phyloP scores from a whole-genome alignment of 1,284 basidiomycete species.

The Cystobasidium pallidum region DNA sequence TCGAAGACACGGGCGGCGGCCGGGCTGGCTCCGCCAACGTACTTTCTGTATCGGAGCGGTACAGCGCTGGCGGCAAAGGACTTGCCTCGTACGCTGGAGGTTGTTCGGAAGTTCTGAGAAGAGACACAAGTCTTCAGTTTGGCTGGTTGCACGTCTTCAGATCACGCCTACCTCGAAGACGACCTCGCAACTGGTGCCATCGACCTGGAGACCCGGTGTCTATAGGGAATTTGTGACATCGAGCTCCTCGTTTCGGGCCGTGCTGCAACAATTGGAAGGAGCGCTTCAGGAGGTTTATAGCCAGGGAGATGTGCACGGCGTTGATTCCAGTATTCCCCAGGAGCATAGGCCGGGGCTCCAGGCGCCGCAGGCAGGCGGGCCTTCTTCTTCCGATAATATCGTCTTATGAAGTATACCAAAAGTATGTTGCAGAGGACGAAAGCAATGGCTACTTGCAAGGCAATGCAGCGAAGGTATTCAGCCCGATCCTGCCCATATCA shows the following conservation, averaged over 20 bases:
- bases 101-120: conserved; percentile 4
- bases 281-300: conserved; percentile 25
- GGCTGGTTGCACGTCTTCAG: too few species aligned
- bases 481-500: background rate
- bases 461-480: background rate
- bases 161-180: background rate
- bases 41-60: background rate
- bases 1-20: background rate
- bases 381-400: conserved; percentile 14
- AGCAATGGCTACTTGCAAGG: background rate
- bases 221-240: conserved; percentile 15
- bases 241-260: background rate
- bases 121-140: background rate
- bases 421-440: conserved; percentile 19
- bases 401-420: background rate
- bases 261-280: conserved; percentile 2
- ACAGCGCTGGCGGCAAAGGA: background rate
- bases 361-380: conserved; percentile 16
- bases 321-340: conserved; percentile 32
- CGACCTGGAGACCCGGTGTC: background rate
- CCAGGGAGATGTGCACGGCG: conserved; percentile 17
- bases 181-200: background rate
- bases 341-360: conserved; percentile 17
- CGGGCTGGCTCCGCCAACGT: conserved; percentile 7
- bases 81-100: conserved; percentile 3